Conservation (phyloP, 2,329 filamentous ascomycete genomes). For the Phaeoacremonium minimum region DNA sequence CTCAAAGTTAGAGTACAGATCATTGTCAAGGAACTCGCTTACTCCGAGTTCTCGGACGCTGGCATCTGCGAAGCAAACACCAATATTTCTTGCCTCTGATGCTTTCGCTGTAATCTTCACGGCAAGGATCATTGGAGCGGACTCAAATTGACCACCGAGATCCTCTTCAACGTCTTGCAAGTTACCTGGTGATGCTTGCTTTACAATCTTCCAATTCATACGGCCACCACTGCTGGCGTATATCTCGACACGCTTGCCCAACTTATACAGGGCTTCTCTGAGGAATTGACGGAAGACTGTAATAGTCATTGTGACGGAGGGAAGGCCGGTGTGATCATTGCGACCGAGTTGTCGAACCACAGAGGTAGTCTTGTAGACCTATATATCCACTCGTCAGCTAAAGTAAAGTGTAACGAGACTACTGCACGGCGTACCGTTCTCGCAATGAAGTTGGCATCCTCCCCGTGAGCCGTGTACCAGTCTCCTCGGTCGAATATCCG, state of each 20-base stretch:
- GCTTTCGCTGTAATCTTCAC: slow-evolving; percentile 92
- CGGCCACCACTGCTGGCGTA: slow-evolving; percentile 72
- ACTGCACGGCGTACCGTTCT: slow-evolving; percentile 51
- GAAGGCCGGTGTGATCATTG: slow-evolving; percentile 76
- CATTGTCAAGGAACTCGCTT: slow-evolving; percentile 98
- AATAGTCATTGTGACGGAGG: slow-evolving; percentile 91
- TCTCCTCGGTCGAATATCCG: slow-evolving; percentile 92
- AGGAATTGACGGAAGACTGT: slow-evolving; percentile 96
- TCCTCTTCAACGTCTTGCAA: slow-evolving; percentile 97
- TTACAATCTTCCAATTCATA: slow-evolving; percentile 88
- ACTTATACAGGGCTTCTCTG: slow-evolving; percentile 84
- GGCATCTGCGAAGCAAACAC: slow-evolving; percentile 96
- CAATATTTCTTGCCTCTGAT: slow-evolving; percentile 77
- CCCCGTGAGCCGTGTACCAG: slow-evolving; percentile 90
- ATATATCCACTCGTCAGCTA: too few relatives aligned
- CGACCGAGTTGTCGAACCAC: slow-evolving; percentile 87
- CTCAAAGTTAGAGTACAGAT: slow-evolving; percentile 97
- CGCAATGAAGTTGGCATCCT: slow-evolving; percentile 80
- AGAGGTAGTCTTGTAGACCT: slow-evolving; percentile 97
- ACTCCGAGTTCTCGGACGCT: slow-evolving; percentile 93
- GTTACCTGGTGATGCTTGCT: slow-evolving; percentile 93
- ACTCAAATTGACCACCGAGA: slow-evolving; percentile 78
- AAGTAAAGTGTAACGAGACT: too few relatives aligned
- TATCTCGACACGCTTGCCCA: slow-evolving; percentile 89
- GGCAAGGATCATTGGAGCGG: slow-evolving; percentile 89